phyloP scores from a whole-genome alignment of 129 eudicot species.

The Arctium minus region DNA sequence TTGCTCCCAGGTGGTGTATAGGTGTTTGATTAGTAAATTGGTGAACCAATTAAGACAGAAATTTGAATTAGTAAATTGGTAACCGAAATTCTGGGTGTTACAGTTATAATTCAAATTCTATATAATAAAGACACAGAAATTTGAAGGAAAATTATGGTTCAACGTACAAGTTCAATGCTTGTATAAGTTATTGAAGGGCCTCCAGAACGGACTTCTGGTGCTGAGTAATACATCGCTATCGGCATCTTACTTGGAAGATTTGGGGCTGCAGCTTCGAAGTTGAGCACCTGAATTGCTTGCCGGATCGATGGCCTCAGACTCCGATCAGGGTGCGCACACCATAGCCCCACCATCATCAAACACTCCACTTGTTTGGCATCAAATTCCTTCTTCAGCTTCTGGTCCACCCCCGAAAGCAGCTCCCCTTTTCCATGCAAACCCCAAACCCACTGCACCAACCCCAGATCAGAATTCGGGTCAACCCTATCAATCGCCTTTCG shows the following conservation, averaged over 20 bases:
- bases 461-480: slow-evolving; percentile 21
- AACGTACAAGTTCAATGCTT: slow-evolving; percentile 32
- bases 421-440: slow-evolving; percentile 39
- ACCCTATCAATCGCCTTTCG: neutral
- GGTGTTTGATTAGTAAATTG: neutral
- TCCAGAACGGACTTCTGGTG: slow-evolving; percentile 26
- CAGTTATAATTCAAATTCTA: no score
- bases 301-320: slow-evolving; percentile 48
- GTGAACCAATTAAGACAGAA: slow-evolving; percentile 8
- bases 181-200: slow-evolving; percentile 34
- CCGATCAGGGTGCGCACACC: slow-evolving; percentile 56
- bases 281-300: slow-evolving; percentile 55
- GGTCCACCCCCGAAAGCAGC: slow-evolving; percentile 37
- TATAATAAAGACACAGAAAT: no score
- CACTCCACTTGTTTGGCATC: slow-evolving; percentile 39
- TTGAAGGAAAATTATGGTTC: neutral
- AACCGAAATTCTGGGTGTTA: no score
- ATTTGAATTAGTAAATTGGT: no score
- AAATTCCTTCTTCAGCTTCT: slow-evolving; percentile 9
- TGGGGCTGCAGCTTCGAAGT: slow-evolving; percentile 45
- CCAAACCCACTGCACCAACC: slow-evolving; percentile 51
- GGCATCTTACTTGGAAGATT: slow-evolving; percentile 45
- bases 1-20: neutral
- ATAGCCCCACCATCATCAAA: slow-evolving; percentile 54
- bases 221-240: slow-evolving; percentile 25